A percentile compares a stretch with the other conserved stretches of the same genome.
phyloP scores from a whole-genome alignment of 768 basidiomycete species.

The Phallus indusiatus region DNA sequence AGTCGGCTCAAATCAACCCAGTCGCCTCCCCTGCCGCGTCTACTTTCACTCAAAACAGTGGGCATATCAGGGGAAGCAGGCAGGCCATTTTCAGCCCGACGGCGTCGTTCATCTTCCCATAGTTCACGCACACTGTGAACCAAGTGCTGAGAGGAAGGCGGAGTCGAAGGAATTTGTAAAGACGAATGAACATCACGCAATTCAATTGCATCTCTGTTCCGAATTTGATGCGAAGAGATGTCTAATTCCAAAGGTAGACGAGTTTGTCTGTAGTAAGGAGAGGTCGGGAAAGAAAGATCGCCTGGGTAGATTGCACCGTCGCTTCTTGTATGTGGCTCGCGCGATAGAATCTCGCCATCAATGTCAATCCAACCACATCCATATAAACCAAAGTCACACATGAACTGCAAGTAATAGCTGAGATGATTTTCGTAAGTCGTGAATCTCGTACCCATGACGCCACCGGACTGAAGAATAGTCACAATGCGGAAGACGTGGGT shows the following conservation, averaged over 20 bases:
- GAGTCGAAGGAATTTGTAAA: slow-evolving; percentile 46
- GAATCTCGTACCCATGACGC: slow-evolving; percentile 72
- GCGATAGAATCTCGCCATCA: slow-evolving; percentile 46
- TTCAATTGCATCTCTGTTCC: slow-evolving; percentile 64
- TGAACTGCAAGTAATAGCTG: slow-evolving; percentile 80
- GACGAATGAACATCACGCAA: slow-evolving; percentile 57
- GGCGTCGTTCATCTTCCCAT: slow-evolving; percentile 91
- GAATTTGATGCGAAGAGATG: slow-evolving; percentile 67
- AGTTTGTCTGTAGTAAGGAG: slow-evolving; percentile 58
- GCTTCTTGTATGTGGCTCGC: slow-evolving; percentile 21
- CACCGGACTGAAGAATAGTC: slow-evolving; percentile 72
- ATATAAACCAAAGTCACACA: slow-evolving; percentile 91
- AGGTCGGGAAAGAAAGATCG: slow-evolving; percentile 30
- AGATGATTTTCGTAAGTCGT: slow-evolving; percentile 85
- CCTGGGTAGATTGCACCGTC: slow-evolving; percentile 17
- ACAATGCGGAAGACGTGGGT: slow-evolving; percentile 54
- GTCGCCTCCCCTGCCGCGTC: slow-evolving; percentile 43
- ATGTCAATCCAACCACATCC: slow-evolving; percentile 89
- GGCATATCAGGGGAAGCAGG: slow-evolving; percentile 67
- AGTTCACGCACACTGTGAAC: slow-evolving; percentile 86
- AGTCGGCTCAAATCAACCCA: slow-evolving; percentile 70
- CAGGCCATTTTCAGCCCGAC: slow-evolving; percentile 58
- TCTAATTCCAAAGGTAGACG: slow-evolving; percentile 78
- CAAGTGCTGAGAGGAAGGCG: slow-evolving; percentile 54
- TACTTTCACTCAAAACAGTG: slow-evolving; percentile 54